phyloP scores from a whole-genome alignment of 2,329 filamentous ascomycete genomes.

The Blumeriella jaapii region DNA sequence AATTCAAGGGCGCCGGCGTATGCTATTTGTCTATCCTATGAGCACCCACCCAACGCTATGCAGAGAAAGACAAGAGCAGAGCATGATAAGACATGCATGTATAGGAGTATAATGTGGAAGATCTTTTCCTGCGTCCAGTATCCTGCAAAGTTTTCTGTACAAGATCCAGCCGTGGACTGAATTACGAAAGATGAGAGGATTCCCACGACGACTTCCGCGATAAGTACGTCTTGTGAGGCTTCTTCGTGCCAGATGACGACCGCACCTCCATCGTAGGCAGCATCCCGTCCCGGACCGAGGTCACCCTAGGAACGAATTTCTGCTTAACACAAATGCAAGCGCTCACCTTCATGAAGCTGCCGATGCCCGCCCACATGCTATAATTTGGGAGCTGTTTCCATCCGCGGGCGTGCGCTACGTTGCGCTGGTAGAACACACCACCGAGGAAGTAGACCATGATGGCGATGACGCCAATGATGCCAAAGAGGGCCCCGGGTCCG shows the following conservation, averaged over 20 bases:
- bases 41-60: slow-evolving; percentile 8
- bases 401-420: slow-evolving; percentile 84
- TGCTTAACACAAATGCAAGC: slow-evolving; percentile 23
- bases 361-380: slow-evolving; percentile 79
- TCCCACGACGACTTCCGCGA: slow-evolving; percentile 21
- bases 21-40: slow-evolving; percentile 18
- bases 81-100: too few relatives aligned
- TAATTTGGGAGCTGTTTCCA: slow-evolving; percentile 96
- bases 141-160: not conserved
- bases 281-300: slow-evolving; percentile 25
- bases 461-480: slow-evolving; percentile 67
- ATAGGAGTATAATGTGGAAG: slow-evolving; percentile 4
- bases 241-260: slow-evolving; percentile 13
- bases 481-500: slow-evolving; percentile 68
- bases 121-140: not conserved
- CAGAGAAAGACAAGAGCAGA: slow-evolving; percentile 3
- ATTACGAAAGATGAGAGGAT: slow-evolving; percentile 20
- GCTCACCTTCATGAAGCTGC: slow-evolving; percentile 69
- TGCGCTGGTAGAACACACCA: slow-evolving; percentile 90
- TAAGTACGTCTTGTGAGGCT: slow-evolving; percentile 14
- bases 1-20: slow-evolving; percentile 11
- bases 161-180: slow-evolving; percentile 9
- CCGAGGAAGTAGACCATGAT: slow-evolving; percentile 83
- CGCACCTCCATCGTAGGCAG: slow-evolving; percentile 25
- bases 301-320: slow-evolving; percentile 21